Conservation (phyloP, 768 basidiomycete genomes). For the Tricholoma flavovirens region DNA sequence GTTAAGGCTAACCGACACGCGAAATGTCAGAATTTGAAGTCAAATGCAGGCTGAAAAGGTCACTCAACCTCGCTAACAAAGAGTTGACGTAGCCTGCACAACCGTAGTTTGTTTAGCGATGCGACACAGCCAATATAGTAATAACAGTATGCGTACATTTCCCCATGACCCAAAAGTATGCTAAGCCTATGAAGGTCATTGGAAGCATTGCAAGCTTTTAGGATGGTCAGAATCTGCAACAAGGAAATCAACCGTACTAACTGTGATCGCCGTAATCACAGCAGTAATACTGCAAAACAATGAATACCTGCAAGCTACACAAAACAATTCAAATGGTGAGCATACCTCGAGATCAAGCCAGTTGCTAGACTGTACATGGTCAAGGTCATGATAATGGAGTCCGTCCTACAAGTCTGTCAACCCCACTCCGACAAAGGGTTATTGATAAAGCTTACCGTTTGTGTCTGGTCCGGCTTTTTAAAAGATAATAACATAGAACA, state of each 20-base stretch:
- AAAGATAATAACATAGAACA: constrained; percentile 43
- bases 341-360: constrained; percentile 37
- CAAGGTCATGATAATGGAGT: constrained; percentile 38
- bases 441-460: constrained; percentile 23
- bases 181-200: constrained; percentile 41
- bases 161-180: constrained; percentile 46
- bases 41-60: background rate
- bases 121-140: background rate
- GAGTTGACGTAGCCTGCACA: constrained; percentile 46
- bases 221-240: background rate
- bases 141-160: constrained; percentile 33
- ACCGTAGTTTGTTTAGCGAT: background rate
- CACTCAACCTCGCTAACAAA: constrained; percentile 42
- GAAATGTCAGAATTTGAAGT: constrained; percentile 1
- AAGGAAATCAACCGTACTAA: constrained; percentile 13
- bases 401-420: constrained; percentile 26
- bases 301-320: background rate
- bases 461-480: constrained; percentile 41
- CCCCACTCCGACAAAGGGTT: background rate
- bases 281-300: constrained; percentile 30
- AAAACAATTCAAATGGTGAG: background rate
- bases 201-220: constrained; percentile 41
- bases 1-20: constrained; percentile 32
- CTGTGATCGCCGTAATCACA: constrained; percentile 35
- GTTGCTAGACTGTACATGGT: constrained; percentile 41